A percentile compares a stretch with the other conserved stretches of the same genome.
Conservation (phyloP, 116 monocot species). For the Cymodocea nodosa region DNA sequence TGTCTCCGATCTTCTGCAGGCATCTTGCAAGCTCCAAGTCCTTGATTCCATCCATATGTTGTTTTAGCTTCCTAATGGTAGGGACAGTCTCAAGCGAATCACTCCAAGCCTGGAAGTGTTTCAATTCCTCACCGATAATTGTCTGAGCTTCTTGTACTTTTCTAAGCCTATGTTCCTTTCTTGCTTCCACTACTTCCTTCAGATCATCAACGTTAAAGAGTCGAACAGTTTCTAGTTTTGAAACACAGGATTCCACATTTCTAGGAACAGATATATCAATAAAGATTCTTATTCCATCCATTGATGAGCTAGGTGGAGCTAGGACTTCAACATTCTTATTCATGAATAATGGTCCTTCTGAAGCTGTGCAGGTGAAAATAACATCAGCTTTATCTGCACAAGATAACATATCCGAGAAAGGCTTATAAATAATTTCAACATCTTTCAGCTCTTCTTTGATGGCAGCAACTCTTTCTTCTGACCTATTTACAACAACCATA, state of each 20-base stretch:
- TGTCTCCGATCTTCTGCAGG: slow-evolving; percentile 50
- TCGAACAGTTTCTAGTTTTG: slow-evolving; percentile 15
- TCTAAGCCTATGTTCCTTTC: slow-evolving; percentile 49
- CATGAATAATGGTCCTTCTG: slow-evolving; percentile 69
- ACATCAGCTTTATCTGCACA: slow-evolving; percentile 88
- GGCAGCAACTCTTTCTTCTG: slow-evolving; percentile 57
- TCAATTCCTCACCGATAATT: slow-evolving; percentile 43
- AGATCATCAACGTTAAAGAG: slow-evolving; percentile 66
- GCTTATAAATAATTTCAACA: slow-evolving; percentile 75
- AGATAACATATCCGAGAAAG: slow-evolving; percentile 65
- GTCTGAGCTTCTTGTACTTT: slow-evolving; percentile 52
- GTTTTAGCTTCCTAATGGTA: slow-evolving; percentile 50
- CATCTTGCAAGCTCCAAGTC: slow-evolving; percentile 43
- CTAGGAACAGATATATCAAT: slow-evolving; percentile 68
- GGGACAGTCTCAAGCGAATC: slow-evolving; percentile 69
- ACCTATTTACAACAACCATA: slow-evolving; percentile 77
- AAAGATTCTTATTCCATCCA: slow-evolving; percentile 61
- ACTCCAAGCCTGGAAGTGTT: slow-evolving; percentile 55
- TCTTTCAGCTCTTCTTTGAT: slow-evolving; percentile 66
- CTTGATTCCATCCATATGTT: slow-evolving; percentile 43
- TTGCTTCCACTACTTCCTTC: slow-evolving; percentile 58
- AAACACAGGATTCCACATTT: slow-evolving; percentile 44
- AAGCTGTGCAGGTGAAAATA: slow-evolving; percentile 92
- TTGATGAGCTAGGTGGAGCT: slow-evolving; percentile 30
- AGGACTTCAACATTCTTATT: slow-evolving; percentile 68